A percentile compares a stretch with the other conserved stretches of the same genome.
Conservation (phyloP, 768 basidiomycete species). For the Clitopilus hobsonii region DNA sequence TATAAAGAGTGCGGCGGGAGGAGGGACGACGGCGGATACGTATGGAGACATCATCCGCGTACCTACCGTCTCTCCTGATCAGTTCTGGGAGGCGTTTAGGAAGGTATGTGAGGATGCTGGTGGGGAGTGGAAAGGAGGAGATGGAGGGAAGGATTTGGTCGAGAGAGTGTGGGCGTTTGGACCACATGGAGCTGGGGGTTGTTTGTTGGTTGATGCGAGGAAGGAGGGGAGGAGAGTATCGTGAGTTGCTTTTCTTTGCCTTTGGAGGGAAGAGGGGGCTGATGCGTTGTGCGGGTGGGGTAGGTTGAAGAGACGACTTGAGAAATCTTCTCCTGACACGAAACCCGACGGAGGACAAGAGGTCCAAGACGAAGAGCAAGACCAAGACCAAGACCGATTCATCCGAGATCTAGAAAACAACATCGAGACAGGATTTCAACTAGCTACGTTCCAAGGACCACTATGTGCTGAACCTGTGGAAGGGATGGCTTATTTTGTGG, state of each 20-base stretch:
- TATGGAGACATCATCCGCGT: conserved; percentile 58
- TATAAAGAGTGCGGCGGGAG: no score
- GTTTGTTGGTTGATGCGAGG: conserved; percentile 77
- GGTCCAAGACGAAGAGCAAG: conserved; percentile 20
- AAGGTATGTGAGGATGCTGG: conserved; percentile 65
- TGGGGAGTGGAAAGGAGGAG: conserved; percentile 85
- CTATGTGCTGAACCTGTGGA: conserved; percentile 93
- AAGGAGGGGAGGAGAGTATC: conserved; percentile 42
- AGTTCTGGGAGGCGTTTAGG: conserved; percentile 76
- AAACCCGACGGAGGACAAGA: no score
- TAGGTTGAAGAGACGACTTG: conserved; percentile 52
- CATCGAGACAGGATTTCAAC: conserved; percentile 91
- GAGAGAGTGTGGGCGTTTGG: conserved; percentile 90
- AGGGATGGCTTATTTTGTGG: conserved; percentile 88
- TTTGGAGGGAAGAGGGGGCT: conserved; percentile 3
- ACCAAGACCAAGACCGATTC: conserved; percentile 28
- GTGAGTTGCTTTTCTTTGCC: conserved; percentile 34
- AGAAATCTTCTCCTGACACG: no score
- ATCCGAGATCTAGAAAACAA: conserved; percentile 68
- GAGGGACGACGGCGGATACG: conserved; percentile 28
- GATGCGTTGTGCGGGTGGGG: conserved; percentile 5
- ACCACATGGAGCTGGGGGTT: conserved; percentile 81
- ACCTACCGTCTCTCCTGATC: conserved; percentile 62
- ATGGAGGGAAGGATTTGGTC: conserved; percentile 74
- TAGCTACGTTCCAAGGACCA: conserved; percentile 92